Base-by-base conservation (phyloP, 257 asterid species). In the Jacaranda copaia region DNA sequence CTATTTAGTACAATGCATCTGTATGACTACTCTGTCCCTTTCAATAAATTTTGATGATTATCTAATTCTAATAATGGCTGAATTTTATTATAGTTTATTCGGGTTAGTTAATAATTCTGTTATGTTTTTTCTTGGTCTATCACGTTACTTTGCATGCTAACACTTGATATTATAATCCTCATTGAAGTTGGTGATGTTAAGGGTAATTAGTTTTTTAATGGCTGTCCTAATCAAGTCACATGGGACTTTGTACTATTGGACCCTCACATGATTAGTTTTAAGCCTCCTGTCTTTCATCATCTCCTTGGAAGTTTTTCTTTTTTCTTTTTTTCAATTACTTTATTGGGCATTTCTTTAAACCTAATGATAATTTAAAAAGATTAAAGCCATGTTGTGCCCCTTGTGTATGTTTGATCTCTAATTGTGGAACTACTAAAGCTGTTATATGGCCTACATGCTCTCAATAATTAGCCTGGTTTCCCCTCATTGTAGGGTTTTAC, bases 151-250 rank as follows among this genome's bases (percentile, higher is more conserved):
- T 88, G 88, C 88, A 85, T 92, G 93, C 84, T 87, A 85, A 73
- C 81, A 70, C 75, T 85, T 82, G 76, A 8, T 84, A 74, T 79
- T 88, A 79, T 76, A 82, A 81, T 82, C 76, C 32, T 2, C 93
- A 81, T 87, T 78, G 93, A 85, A 88, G 78, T 88, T 85, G 97
- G 81, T 79, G 89, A 80, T 63, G 84, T 83, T 77, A 70, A 74
- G 84, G 78, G 53, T 61, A 81, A 69, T 74, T 80, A 75, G 16
- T 88, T 43, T 67, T 82, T 65, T 85, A 89, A 72, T 87, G 80
- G 69, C 77, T 89, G 89, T 87, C 92, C 85, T 89, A 87, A 90
- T 90, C 96, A 84, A 89, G 72, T 86, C 98, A 92, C 97, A 89
- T 92, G 97, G 94, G 89, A 81, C 61, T 80, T 80, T 70, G 82